Base-by-base conservation (phyloP, 305 asterid species). In the Solanum hybrid region DNA sequence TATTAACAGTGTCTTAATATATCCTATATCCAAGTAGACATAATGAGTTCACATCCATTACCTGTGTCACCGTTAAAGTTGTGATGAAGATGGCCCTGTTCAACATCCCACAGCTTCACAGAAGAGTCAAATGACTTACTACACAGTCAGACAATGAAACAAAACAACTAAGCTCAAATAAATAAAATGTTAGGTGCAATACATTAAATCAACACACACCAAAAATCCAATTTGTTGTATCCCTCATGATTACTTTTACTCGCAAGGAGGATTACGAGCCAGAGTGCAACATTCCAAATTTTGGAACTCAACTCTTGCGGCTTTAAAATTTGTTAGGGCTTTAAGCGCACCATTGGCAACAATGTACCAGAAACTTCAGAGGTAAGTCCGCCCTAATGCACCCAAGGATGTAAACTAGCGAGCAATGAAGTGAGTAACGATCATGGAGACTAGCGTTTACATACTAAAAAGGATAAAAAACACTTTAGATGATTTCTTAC, bases 51-150 rank as follows among this genome's bases (percentile, higher is more conserved):
- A 88, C 61, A 65, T 86, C 36, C 70, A 77, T 26, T 92, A 94
- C 99, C 94, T 94, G 95, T 96, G 99, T 57, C 24, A 91, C 96
- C 98, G 39, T 93, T 91, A 91, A 97, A 92, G 95, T 92, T 96
- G 93, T 94, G 94, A 93, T 95, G 92, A 88, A 94, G 94, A 88
- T 92, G 91, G 61, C 98, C 98, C 2, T 33, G 79, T 14, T 96
- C 97, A 31, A 94, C 93, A 77, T 87, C 14, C 14, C 15, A 68
- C 4, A 68, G 7, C 76, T 10, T 68, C 14, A 68, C 3, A 10
- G 1, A n/a, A n/a, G 76, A n/a, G 31, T n/a, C 31, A 68, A 4
- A n/a, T 68, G 15, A 68, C 3, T 1, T 7, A n/a, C 76, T 68
- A n/a, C 29, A 10, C 0, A 68, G 7, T 4, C 3, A 68, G 29